phyloP scores from a whole-genome alignment of 1,139 yeast genomes.

The Tardiomyces digboiensis region DNA sequence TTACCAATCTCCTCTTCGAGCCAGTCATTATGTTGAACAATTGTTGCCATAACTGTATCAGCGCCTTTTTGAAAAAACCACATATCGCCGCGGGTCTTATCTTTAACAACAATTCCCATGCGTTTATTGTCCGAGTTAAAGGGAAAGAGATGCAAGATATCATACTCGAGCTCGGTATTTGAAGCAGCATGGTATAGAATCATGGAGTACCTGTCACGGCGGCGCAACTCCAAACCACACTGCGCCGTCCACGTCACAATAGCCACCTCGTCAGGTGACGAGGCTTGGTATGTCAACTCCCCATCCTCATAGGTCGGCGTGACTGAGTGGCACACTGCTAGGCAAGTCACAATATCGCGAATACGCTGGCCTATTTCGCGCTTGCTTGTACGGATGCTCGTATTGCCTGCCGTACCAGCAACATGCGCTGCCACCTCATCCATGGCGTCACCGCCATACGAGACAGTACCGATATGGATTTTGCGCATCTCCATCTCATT shows the following conservation, averaged over 20 bases:
- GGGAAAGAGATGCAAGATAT: slow-evolving; percentile 79
- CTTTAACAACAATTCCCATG: slow-evolving; percentile 85
- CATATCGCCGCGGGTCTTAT: slow-evolving; percentile 50
- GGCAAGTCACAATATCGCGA: slow-evolving; percentile 67
- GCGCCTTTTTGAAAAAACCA: slow-evolving; percentile 96
- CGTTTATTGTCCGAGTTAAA: slow-evolving; percentile 93
- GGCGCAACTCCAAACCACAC: slow-evolving; percentile 71
- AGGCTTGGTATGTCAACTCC: slow-evolving; percentile 80
- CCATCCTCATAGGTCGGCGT: slow-evolving; percentile 73
- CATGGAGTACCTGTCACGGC: slow-evolving; percentile 73
- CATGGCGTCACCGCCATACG: slow-evolving; percentile 87
- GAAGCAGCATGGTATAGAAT: slow-evolving; percentile 57
- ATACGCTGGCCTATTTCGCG: slow-evolving; percentile 69
- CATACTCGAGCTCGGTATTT: slow-evolving; percentile 44
- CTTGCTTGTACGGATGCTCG: slow-evolving; percentile 28
- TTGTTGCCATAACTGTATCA: slow-evolving; percentile 85
- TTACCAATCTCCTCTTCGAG: slow-evolving; percentile 94
- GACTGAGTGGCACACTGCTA: slow-evolving; percentile 93
- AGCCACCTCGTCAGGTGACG: slow-evolving; percentile 98
- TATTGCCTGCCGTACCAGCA: slow-evolving; percentile 16
- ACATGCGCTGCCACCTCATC: slow-evolving; percentile 78
- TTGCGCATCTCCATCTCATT: slow-evolving; percentile 97
- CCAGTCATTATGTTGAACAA: slow-evolving; percentile 89
- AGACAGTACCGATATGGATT: slow-evolving; percentile 83
- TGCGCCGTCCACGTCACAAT: slow-evolving; percentile 85